Base-by-base conservation (phyloP, 306 rosid genomes). In the Vigna nakashimae region DNA sequence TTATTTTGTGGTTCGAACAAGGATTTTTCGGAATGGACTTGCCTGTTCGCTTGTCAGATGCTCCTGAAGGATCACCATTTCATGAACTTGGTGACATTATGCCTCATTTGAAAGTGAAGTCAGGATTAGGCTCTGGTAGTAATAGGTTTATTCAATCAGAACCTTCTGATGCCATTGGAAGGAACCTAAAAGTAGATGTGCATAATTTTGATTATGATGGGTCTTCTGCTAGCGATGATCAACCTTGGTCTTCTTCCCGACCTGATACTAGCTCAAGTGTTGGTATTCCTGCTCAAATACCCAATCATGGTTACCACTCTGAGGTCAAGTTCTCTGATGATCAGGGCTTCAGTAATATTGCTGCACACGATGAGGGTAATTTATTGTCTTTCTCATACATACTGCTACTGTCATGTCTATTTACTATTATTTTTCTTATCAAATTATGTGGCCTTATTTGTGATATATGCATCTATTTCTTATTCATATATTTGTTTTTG, bases 1-100 rank as follows among this genome's bases (percentile, higher is more conserved):
- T 90, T 45, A 86, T 90, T 67, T 62, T 83, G 69, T 90, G 95
- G 95, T 88, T 86, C 79, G 91, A 90, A 73, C 95, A 88, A 83
- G 91, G 92, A 14, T 90, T 88, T 79, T 90, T 88, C 48, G 92
- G 91, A 45, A 67, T 75, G 2, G 89, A 90, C 67, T 82, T 90
- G 13, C 91, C 81, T n/a, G 88, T 90, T 73, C 90, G 95, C 76
- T 50, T 73, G 74, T 71, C 89, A 22, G 95, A 90, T 79, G 88
- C 89, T 63, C 87, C 89, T 4, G 89, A 86, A 50, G 88, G 87
- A 28, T 80, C 80, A 67, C 90, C 88, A 15, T 90, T 86, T 81
- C 87, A 81, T 56, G 92, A 90, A 79, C 92, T 90, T 26, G 92
- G 92, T 51, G 84, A 71, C 34, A 22, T 90, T 66, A 90, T 90